A percentile compares a stretch with the other conserved stretches of the same genome.
phyloP scores from a whole-genome alignment of 2,329 filamentous ascomycete species.

The Metarhizium brunneum region DNA sequence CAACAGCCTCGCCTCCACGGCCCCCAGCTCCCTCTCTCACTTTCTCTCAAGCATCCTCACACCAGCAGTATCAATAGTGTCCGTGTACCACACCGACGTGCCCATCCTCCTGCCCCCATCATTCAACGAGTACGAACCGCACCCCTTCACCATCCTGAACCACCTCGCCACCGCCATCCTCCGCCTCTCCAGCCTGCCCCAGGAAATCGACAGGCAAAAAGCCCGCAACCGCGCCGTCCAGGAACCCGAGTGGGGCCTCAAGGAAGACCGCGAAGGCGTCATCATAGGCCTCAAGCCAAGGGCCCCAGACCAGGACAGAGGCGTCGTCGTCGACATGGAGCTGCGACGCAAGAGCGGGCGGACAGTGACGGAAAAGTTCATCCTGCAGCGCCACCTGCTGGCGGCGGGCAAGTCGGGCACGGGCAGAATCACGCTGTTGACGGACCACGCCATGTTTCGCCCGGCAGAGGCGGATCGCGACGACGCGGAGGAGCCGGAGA shows the following conservation, averaged over 20 bases:
- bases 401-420: conserved; percentile 9
- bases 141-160: conserved; percentile 61
- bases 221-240: conserved; percentile 66
- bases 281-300: conserved; percentile 54
- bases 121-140: conserved; percentile 50
- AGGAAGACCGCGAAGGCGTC: conserved; percentile 69
- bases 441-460: conserved; percentile 66
- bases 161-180: conserved; percentile 89
- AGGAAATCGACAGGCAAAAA: conserved; percentile 64
- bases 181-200: conserved; percentile 60
- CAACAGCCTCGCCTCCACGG: conserved; percentile 50
- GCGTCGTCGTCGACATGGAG: conserved; percentile 76
- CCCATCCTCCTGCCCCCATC: conserved; percentile 41
- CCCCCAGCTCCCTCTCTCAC: conserved; percentile 48
- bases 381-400: conserved; percentile 23
- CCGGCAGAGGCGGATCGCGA: conserved; percentile 26
- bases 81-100: conserved; percentile 75
- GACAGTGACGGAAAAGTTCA: conserved; percentile 60
- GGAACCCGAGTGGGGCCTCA: conserved; percentile 70
- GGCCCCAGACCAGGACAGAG: conserved; percentile 27
- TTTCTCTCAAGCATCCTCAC: conserved; percentile 63
- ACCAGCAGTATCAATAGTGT: conserved; percentile 62
- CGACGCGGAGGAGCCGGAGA: conserved; percentile 44
- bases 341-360: conserved; percentile 75
- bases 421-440: conserved; percentile 48